These are phyloP conservation scores for Pseudocercospora cruenta DNA, from an alignment of 2,329 filamentous ascomycete species.

Conservation along the genomic window DNA sequence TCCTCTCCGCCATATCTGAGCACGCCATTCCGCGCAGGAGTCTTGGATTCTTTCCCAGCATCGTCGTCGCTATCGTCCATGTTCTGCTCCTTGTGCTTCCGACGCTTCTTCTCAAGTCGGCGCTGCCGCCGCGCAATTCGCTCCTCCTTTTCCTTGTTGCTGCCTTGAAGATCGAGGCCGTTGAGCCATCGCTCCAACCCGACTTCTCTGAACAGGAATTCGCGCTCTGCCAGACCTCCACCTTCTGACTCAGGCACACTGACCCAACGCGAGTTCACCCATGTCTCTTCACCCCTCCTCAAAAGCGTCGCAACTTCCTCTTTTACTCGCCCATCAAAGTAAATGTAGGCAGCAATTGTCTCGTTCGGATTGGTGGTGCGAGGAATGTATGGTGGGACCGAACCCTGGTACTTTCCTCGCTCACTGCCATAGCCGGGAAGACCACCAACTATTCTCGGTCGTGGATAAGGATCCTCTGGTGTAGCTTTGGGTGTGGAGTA, in stretches of 20 bases:
- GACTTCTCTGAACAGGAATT: slow-evolving; percentile 96
- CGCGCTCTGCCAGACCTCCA: slow-evolving; percentile 90
- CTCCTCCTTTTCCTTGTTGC: slow-evolving; percentile 76
- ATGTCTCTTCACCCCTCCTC: slow-evolving; percentile 92
- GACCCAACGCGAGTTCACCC: slow-evolving; percentile 98
- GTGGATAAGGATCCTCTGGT: slow-evolving; percentile 74
- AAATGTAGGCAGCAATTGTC: slow-evolving; percentile 97
- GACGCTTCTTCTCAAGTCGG: slow-evolving; percentile 76
- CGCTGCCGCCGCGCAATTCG: slow-evolving; percentile 66
- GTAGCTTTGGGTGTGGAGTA: slow-evolving; percentile 88
- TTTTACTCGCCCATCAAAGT: slow-evolving; percentile 93
- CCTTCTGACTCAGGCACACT: slow-evolving; percentile 89
- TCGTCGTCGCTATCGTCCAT: slow-evolving; percentile 51
- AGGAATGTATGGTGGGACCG: slow-evolving; percentile 83
- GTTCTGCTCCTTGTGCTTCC: slow-evolving; percentile 63
- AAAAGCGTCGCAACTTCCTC: slow-evolving; percentile 96
- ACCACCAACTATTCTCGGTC: slow-evolving; percentile 77
- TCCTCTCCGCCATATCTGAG: slow-evolving; percentile 81
- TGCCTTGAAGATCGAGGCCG: slow-evolving; percentile 83
- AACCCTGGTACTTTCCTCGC: slow-evolving; percentile 57
- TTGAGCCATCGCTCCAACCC: slow-evolving; percentile 96
- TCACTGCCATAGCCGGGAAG: slow-evolving; percentile 60
- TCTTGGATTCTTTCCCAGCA: slow-evolving; percentile 44
- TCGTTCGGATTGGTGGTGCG: slow-evolving; percentile 93
- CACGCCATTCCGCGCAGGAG: slow-evolving; percentile 56